Base-by-base conservation (phyloP, 2,329 filamentous ascomycete genomes). In the Xylariaceae sp. region DNA sequence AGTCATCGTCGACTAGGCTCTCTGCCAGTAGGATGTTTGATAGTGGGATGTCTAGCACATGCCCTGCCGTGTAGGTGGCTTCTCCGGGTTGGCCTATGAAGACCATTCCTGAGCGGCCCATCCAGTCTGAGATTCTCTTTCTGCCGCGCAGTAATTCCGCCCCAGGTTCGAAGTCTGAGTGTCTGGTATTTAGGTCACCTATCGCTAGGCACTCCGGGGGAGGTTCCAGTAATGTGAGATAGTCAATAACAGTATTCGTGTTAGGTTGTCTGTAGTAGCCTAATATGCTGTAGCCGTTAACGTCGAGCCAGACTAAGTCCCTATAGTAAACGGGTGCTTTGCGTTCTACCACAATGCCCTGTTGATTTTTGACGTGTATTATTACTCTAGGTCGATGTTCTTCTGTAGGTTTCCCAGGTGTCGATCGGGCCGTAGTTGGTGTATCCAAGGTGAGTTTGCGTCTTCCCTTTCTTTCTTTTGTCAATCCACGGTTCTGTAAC, bases 281-380 rank as follows among this genome's bases (percentile, higher is more conserved):
- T 6, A 45, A 32, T 3, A 45, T 1, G 3, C 27, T 5, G 21
- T 41, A 45, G 4, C 38, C 37, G 43, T 45, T 45, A 1, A 45
- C 38, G 29, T 41, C 38, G 11, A 41, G 4, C 43, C 38, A 45
- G 2, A 43, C 5, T 3, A 37, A 6, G 33, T 20, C 34, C 16
- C 8, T 20, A 4, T 3, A 32, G n/a, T 2, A 19, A 37, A 12
- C 10, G 11, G 17, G 4, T 10, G 3, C 16, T 16, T 7, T 16
- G 10, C 17, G 33, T 8, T 22, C 32, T 17, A n/a, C n/a, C n/a
- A n/a, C n/a, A n/a, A n/a, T n/a, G n/a, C n/a, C n/a, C n/a, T n/a
- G n/a, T n/a, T n/a, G n/a, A 14, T 25, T 43, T 14, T 33, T 22
- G 3, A 43, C 40, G 33, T 43, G 29, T 12, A 20, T 37, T 33